These are phyloP conservation scores for Phytomonas sp. DNA, from an alignment of 208 protist genomes.

Conservation along the genomic window DNA sequence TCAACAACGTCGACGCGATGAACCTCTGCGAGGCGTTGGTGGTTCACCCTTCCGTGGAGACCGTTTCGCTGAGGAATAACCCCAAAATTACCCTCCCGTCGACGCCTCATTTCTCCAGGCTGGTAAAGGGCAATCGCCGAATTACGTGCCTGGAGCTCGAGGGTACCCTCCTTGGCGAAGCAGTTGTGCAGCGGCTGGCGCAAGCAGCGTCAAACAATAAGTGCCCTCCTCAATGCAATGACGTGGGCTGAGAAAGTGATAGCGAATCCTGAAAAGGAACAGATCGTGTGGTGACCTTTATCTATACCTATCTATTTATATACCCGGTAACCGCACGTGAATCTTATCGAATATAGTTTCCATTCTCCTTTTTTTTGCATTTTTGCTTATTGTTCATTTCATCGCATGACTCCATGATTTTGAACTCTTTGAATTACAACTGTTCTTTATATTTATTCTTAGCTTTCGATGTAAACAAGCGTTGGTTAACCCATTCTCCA, in stretches of 20 bases:
- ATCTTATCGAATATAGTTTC: too few relatives aligned
- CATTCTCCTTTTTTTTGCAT: too few relatives aligned
- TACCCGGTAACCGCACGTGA: too few relatives aligned
- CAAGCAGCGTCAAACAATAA: conserved; percentile 19
- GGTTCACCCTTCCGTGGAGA: conserved; percentile 32
- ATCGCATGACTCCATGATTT: background rate
- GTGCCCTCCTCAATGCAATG: too few relatives aligned
- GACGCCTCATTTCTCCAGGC: conserved; percentile 57
- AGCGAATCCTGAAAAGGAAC: too few relatives aligned
- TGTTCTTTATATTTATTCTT: conserved; percentile 3
- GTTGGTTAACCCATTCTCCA: background rate
- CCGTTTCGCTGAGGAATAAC: conserved; percentile 74
- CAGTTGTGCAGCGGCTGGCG: conserved; percentile 44
- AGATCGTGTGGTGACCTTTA: too few relatives aligned
- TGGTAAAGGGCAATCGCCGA: conserved; percentile 50
- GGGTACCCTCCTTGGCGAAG: conserved; percentile 57
- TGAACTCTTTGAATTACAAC: background rate
- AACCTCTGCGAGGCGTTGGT: conserved; percentile 57
- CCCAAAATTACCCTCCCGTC: conserved; percentile 68
- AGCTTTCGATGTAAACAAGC: conserved; percentile 4
- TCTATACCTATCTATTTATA: too few relatives aligned
- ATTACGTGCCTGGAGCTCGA: conserved; percentile 50
- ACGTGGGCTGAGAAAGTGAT: too few relatives aligned
- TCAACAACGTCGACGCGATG: conserved; percentile 77
- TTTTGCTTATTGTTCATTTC: too few relatives aligned